Percentiles rank a stretch among this genome's conserved stretches.
These are phyloP conservation scores for Cornus suecica DNA, from an alignment of 148 eudicot species.

Conservation along the genomic window DNA sequence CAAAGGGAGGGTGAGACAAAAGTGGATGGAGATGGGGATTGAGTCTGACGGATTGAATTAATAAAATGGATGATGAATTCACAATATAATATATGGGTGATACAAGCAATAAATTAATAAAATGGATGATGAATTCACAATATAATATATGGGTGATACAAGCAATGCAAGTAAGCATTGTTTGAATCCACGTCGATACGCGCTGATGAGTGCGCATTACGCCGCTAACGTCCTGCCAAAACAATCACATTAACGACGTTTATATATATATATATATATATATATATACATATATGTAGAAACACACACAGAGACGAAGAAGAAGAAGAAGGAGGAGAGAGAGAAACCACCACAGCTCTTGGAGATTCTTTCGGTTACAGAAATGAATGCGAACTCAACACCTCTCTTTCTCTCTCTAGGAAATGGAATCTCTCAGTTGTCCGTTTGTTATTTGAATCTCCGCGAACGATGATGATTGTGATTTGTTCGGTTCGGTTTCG, in stretches of 20 bases:
- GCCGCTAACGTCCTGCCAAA: slow-evolving; percentile 16
- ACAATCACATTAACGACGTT: not conserved
- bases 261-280: not conserved
- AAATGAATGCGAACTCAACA: not conserved
- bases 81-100: slow-evolving; percentile 20
- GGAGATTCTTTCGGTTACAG: too few relatives aligned
- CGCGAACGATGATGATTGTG: slow-evolving; percentile 20
- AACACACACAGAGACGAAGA: not conserved
- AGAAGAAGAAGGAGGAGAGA: not conserved
- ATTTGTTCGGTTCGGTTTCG: slow-evolving; percentile 3
- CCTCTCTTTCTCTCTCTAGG: not conserved
- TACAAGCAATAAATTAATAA: slow-evolving; percentile 14
- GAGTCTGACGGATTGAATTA: not conserved
- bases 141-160: slow-evolving; percentile 25
- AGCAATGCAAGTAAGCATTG: slow-evolving; percentile 26
- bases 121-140: not conserved
- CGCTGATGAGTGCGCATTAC: slow-evolving; percentile 34
- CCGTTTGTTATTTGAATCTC: slow-evolving; percentile 11
- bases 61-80: not conserved
- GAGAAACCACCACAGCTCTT: not conserved
- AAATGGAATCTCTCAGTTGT: slow-evolving; percentile 10
- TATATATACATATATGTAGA: not conserved
- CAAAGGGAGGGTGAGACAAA: slow-evolving; percentile 14
- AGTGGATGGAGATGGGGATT: slow-evolving; percentile 2
- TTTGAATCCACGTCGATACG: slow-evolving; percentile 52